Base-by-base conservation (phyloP, 169 alveolate species). In the Eimeria sp. region DNA sequence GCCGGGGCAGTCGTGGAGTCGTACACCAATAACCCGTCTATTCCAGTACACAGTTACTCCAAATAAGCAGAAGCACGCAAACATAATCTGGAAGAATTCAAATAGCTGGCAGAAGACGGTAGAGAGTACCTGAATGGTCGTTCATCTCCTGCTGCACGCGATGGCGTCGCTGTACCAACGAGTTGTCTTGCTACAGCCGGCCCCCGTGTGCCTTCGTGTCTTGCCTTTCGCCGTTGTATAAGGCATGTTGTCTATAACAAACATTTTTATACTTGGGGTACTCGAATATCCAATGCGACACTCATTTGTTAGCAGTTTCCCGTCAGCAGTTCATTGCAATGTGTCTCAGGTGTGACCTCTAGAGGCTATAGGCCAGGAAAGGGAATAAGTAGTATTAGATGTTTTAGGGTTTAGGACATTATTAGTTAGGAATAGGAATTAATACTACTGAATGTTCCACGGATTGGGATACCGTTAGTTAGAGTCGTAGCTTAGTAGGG, bases 171-270 rank as follows among this genome's bases (percentile, higher is more conserved):
- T 27, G 49, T 30, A 27, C 20, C 45, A 27, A 67, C 78, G 18
- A 20, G 78, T 67, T 67, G 78, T 67, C 78, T 67, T 67, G 78
- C 47, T 67, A 40, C 40, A 5, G 73, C 73, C 43, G 73, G 40
- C 73, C 40, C 20, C 25, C 47, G 5, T 30, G 49, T 30, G 49
- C 25, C 78, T 67, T 67, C 7, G 45, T 67, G 78, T 67, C 14
- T n/a, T 11, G 78, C 27, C 49, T 11, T 7, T 30, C n/a, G 14
- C 20, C 30, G 11, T 67, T 67, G 0, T 45, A 11, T 67, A 47
- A 13, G 22, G 3, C 22, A 67, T 67, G 9, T 67, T 5, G 4
- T 11, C 13, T n/a, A 30, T 5, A 67, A 30, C 22, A 47, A 30
- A 67, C 30, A 30, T 22, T 4, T 30, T 9, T 67, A 25, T 65